Evolutionary conservation across 192 early-diverging fungal genomes (phyloP).

Genomic region (Chytriomyces confervae): DNA sequence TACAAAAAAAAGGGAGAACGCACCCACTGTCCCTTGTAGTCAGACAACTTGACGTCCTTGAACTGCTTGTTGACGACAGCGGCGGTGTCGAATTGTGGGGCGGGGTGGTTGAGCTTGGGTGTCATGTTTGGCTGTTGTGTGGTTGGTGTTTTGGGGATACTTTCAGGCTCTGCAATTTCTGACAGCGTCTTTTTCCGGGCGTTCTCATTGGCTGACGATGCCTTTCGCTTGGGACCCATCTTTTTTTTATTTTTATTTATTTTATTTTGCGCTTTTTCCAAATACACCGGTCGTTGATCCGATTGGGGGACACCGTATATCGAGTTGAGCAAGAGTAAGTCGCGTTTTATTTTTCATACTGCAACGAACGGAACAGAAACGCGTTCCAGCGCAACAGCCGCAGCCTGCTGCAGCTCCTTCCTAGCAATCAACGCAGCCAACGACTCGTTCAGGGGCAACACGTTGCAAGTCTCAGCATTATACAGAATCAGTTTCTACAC

Average conservation of each 20-base stretch:
- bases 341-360: not conserved
- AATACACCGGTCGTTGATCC: not conserved
- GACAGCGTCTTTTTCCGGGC: not conserved
- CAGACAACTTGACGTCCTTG: slow-evolving; percentile 67
- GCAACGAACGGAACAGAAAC: not conserved
- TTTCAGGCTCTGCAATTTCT: not conserved
- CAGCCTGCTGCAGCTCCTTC: slow-evolving; percentile 15
- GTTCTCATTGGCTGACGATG: not conserved
- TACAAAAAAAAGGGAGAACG: not conserved
- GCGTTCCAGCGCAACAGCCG: slow-evolving; percentile 9
- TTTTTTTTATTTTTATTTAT: not conserved
- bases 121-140: not conserved
- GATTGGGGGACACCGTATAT: not conserved
- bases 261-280: no score
- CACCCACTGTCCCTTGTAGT: slow-evolving; percentile 64
- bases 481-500: slow-evolving; percentile 20
- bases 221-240: not conserved
- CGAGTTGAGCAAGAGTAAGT: not conserved
- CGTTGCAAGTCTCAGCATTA: not conserved
- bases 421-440: not conserved
- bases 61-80: slow-evolving; percentile 76
- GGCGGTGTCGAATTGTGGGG: slow-evolving; percentile 68
- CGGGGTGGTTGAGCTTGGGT: slow-evolving; percentile 32
- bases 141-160: not conserved
- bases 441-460: slow-evolving; percentile 9